phyloP scores from a whole-genome alignment of 2,329 filamentous ascomycete species.

The Aspergillus ustus region DNA sequence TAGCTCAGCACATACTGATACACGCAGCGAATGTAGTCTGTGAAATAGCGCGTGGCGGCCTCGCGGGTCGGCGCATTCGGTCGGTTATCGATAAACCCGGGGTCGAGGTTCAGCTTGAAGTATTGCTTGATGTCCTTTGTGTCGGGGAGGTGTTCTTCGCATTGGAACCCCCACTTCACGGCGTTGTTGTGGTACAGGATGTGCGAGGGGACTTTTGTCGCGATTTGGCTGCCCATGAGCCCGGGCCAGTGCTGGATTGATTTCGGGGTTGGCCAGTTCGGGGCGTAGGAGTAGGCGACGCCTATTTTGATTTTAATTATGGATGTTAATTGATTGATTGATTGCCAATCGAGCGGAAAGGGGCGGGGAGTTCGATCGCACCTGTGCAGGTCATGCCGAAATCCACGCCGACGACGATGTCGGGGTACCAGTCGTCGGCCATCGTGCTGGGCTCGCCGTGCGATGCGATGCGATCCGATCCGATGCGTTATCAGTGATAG shows the following conservation, averaged over 20 bases:
- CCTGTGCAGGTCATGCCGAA: slow-evolving; percentile 37
- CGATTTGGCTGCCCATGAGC: slow-evolving; percentile 33
- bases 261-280: slow-evolving; percentile 39
- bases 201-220: slow-evolving; percentile 40
- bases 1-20: slow-evolving; percentile 36
- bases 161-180: slow-evolving; percentile 42
- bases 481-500: neutral
- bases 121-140: slow-evolving; percentile 34
- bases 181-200: slow-evolving; percentile 31
- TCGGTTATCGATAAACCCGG: slow-evolving; percentile 32
- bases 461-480: neutral
- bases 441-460: neutral
- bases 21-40: slow-evolving; percentile 40
- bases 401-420: slow-evolving; percentile 34
- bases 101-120: slow-evolving; percentile 45
- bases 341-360: neutral
- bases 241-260: slow-evolving; percentile 43
- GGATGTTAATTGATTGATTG: neutral
- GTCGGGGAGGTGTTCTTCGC: slow-evolving; percentile 36
- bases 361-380: slow-evolving; percentile 14
- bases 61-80: slow-evolving; percentile 25
- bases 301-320: slow-evolving; percentile 21
- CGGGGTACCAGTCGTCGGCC: slow-evolving; percentile 27
- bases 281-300: slow-evolving; percentile 42
- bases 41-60: slow-evolving; percentile 34